phyloP scores from a whole-genome alignment of 352 stramenopile genomes.

The Phytophthora aleatoria region DNA sequence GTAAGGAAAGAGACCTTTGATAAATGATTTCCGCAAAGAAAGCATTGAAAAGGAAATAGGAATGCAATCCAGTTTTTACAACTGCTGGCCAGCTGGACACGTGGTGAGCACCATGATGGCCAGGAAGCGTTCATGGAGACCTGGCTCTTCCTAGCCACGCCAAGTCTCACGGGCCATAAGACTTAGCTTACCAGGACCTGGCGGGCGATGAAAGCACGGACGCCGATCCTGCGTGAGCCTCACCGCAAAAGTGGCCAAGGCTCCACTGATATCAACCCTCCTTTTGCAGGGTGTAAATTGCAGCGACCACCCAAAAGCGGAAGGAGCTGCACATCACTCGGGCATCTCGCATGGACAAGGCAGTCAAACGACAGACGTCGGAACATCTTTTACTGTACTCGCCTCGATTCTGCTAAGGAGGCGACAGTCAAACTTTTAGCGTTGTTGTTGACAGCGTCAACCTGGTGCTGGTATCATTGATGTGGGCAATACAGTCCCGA shows the following conservation, averaged over 20 bases:
- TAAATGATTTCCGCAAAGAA: neutral
- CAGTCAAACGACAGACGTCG: conserved; percentile 6
- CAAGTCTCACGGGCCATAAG: neutral
- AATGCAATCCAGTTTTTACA: conserved; percentile 15
- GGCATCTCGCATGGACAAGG: neutral
- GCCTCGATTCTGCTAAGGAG: neutral
- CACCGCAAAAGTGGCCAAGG: conserved; percentile 21
- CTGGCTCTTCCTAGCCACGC: conserved; percentile 16
- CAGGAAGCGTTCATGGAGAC: conserved; percentile 4
- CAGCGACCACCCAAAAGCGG: neutral
- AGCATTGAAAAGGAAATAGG: neutral
- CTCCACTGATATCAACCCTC: conserved; percentile 2
- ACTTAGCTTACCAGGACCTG: neutral
- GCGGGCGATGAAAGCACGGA: neutral
- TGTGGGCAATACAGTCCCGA: no score
- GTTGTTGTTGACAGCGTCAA: no score
- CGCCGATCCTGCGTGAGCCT: conserved; percentile 19
- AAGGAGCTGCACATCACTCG: conserved; percentile 8
- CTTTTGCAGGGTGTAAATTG: no score
- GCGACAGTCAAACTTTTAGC: neutral
- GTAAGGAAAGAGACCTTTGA: neutral
- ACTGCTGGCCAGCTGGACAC: conserved; percentile 23
- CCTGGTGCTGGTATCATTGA: no score
- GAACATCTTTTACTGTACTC: conserved; percentile 11
- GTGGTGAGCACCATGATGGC: conserved; percentile 16